These are phyloP conservation scores for Hanseniaspora uvarum DNA, from an alignment of 1,139 yeast genomes.

Conservation along the genomic window DNA sequence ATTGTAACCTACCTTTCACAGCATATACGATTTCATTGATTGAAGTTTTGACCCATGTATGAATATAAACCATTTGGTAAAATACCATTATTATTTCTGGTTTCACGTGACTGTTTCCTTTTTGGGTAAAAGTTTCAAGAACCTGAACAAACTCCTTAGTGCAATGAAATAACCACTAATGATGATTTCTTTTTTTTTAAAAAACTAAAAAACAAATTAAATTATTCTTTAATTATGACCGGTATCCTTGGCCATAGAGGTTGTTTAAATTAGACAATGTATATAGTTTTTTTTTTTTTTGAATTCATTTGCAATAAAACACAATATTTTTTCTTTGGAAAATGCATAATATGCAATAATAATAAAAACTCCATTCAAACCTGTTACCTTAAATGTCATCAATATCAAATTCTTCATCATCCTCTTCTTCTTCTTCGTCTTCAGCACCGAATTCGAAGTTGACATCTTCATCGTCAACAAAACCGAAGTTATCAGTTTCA, in stretches of 20 bases:
- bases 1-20: too few relatives aligned
- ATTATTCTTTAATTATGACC: neutral
- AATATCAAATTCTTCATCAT: constrained; percentile 61
- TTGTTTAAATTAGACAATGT: neutral
- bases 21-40: too few relatives aligned
- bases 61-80: too few relatives aligned
- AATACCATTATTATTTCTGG: too few relatives aligned
- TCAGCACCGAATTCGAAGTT: constrained; percentile 98
- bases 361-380: neutral
- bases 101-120: too few relatives aligned
- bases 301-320: neutral
- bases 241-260: neutral
- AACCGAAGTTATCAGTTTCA: constrained; percentile 95
- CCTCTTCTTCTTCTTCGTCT: constrained; percentile 66
- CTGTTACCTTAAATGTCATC: constrained; percentile 55
- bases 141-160: too few relatives aligned
- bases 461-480: constrained; percentile 93
- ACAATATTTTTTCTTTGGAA: neutral
- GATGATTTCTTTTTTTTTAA: too few relatives aligned
- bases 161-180: too few relatives aligned
- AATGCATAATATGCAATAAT: neutral
- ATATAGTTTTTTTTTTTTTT: neutral
- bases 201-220: too few relatives aligned
- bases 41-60: too few relatives aligned
- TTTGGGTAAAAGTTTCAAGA: too few relatives aligned